Percentiles rank a stretch among this genome's conserved stretches.
Conservation (phyloP, 2,329 filamentous ascomycete genomes). For the Reticulascus tulasneorum region DNA sequence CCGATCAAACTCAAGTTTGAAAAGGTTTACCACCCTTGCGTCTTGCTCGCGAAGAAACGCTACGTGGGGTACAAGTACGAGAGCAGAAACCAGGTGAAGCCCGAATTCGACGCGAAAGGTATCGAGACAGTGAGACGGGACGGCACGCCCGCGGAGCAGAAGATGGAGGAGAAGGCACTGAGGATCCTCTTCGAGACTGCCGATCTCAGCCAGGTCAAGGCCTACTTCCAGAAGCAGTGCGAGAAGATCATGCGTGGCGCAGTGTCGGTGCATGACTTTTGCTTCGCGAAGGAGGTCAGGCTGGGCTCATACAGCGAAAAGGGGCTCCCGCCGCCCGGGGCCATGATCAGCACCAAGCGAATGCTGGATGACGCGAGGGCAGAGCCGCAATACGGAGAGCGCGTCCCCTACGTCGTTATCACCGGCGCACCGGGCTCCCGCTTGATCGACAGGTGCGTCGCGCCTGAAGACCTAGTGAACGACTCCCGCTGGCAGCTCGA, state of each 20-base stretch:
- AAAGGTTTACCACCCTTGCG: conserved; percentile 95
- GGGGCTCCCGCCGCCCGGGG: conserved; percentile 78
- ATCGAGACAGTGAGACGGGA: conserved; percentile 96
- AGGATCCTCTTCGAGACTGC: conserved; percentile 86
- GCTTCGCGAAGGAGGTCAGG: conserved; percentile 88
- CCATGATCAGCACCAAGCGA: conserved; percentile 77
- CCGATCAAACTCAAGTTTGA: conserved; percentile 97
- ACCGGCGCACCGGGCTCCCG: conserved; percentile 81
- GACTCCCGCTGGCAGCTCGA: conserved; percentile 79
- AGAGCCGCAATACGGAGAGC: conserved; percentile 92
- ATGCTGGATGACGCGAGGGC: conserved; percentile 84
- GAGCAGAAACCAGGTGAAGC: conserved; percentile 65
- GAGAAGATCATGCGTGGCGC: conserved; percentile 85
- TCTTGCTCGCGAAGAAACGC: conserved; percentile 92
- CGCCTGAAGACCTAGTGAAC: conserved; percentile 75
- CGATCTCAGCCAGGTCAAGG: conserved; percentile 84
- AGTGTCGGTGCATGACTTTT: conserved; percentile 91
- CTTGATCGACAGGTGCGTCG: conserved; percentile 84
- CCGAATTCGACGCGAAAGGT: conserved; percentile 95
- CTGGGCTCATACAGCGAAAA: conserved; percentile 83
- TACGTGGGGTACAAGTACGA: conserved; percentile 99
- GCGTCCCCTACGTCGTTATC: conserved; percentile 90
- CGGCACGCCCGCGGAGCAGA: conserved; percentile 91
- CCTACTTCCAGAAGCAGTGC: conserved; percentile 87
- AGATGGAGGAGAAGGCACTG: conserved; percentile 89